Evolutionary conservation across 106 monocot genomes (phyloP).

Genomic region (Cymbidium sinense): DNA sequence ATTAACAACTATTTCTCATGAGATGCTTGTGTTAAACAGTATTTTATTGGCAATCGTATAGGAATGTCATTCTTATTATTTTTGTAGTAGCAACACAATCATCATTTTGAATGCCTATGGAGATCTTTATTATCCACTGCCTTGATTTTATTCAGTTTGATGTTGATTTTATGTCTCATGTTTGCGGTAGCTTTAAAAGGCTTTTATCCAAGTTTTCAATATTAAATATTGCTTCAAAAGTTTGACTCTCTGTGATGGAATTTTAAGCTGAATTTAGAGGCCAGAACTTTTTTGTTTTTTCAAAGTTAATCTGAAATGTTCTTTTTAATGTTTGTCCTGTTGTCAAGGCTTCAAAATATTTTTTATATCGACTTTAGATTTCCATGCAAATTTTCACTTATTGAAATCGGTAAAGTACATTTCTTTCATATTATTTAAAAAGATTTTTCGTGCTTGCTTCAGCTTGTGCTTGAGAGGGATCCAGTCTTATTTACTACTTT

Average conservation of each 20-base stretch:
- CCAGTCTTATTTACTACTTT: no score
- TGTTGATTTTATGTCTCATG: not conserved
- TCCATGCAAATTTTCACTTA: no score
- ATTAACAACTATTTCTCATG: not conserved
- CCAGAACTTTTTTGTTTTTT: no score
- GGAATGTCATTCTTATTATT: not conserved
- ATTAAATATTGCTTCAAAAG: not conserved
- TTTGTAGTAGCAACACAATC: not conserved
- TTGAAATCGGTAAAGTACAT: no score
- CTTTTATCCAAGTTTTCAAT: not conserved
- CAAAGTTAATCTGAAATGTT: no score
- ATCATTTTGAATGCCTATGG: not conserved
- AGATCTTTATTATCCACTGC: not conserved
- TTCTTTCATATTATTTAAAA: no score
- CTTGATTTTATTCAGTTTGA: not conserved
- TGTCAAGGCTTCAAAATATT: no score
- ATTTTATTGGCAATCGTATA: not conserved
- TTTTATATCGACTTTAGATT: no score
- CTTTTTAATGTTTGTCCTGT: no score
- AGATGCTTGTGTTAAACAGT: not conserved
- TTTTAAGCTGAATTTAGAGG: not conserved
- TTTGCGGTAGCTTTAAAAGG: no score
- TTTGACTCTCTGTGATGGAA: not conserved
- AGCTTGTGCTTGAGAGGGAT: no score
- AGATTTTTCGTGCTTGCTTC: no score